Base-by-base conservation (phyloP, 805 yeast species). In the Saturnispora dispora region DNA sequence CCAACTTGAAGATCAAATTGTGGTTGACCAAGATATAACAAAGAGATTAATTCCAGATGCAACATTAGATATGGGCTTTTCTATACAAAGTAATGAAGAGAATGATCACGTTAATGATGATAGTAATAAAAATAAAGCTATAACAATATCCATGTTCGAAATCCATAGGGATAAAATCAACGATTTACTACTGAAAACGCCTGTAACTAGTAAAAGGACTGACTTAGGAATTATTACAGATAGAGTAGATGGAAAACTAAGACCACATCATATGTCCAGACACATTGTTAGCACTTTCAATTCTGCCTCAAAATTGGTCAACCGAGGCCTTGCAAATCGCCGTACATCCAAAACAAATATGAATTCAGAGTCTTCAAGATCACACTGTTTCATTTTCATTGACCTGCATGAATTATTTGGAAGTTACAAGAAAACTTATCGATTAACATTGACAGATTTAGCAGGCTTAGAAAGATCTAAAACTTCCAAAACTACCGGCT, bases 111-210 rank as follows among this genome's bases (percentile, higher is more conserved):
- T 7, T 18, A 37, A 37, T 7, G 20, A 35, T 18, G 28, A 25
- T 7, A 25, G 9, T 25, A 9, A 13, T 37, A 37, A 18, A 30
- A 45, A 46, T 25, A 55, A 55, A 32, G 78, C 74, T 0, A 61
- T 78, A 20, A 71, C 78, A 1, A 25, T 79, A n/a, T 74, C 81
- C 4, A 73, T 77, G 67, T 75, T 75, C 60, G 82, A 79, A 57
- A 66, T 79, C 22, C 72, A 75, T 55, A 76, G 76, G 55, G 81
- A 78, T 55, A 59, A 69, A 22, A 65, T 72, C 20, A 64, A 66
- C 45, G 78, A 74, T 57, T 56, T 74, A 30, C 58, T 73, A 7
- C 25, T 36, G 4, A 39, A 28, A 27, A 52, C 45, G 20, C 28
- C 56, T 40, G 15, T 20, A 18, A 53, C 47, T 39, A 46, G 45